Conservation (phyloP, 163 green algal species). For the Scenedesmus sp. region DNA sequence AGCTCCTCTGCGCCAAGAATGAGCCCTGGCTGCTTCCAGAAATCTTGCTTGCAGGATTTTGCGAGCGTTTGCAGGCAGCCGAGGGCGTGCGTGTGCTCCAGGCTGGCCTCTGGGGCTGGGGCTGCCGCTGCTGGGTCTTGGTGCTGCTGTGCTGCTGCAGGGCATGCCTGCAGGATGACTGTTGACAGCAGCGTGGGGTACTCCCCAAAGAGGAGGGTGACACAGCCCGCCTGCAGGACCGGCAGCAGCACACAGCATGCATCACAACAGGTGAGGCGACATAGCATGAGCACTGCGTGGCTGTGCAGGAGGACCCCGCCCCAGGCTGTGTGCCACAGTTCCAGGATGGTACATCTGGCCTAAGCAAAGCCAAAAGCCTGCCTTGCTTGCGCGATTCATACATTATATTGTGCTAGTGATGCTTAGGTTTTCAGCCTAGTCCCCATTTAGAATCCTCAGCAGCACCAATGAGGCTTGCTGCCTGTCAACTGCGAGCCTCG, state of each 20-base stretch:
- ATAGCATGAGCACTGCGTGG: background rate
- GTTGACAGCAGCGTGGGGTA: background rate
- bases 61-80: conserved; percentile 31
- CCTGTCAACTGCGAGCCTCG: background rate
- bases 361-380: background rate
- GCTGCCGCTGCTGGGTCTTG: background rate
- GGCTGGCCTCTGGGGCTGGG: conserved; percentile 17
- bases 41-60: background rate
- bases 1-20: background rate
- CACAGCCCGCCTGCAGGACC: conserved; percentile 9
- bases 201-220: background rate
- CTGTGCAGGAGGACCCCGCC: no score
- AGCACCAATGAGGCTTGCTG: background rate
- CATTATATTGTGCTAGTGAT: background rate
- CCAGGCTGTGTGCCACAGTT: background rate
- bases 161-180: background rate
- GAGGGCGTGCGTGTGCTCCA: conserved; percentile 31
- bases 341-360: no score
- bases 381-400: background rate
- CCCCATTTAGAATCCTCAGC: no score
- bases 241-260: background rate
- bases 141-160: conserved; percentile 12
- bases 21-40: background rate
- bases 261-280: background rate
- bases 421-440: no score